phyloP scores from a whole-genome alignment of 140 eudicot species.

The Stevia rebaudiana region DNA sequence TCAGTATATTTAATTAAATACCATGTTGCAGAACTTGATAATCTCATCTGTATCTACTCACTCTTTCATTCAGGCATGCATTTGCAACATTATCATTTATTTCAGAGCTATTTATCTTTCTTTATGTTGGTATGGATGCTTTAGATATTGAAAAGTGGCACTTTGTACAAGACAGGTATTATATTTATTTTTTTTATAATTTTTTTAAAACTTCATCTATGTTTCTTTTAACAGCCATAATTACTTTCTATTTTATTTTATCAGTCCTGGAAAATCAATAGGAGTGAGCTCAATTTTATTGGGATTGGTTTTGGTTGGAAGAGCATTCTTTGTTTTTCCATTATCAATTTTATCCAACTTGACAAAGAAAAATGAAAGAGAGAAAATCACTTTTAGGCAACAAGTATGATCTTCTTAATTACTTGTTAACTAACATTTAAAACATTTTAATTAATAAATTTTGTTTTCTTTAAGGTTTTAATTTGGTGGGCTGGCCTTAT shows the following conservation, averaged over 20 bases:
- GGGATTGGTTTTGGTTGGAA: conserved; percentile 74
- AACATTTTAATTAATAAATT: background rate
- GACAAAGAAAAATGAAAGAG: conserved; percentile 49
- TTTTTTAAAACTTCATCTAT: background rate
- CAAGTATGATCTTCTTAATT: conserved; percentile 47
- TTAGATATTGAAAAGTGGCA: conserved; percentile 91
- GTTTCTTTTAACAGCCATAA: background rate
- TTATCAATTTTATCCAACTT: conserved; percentile 73
- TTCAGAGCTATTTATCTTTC: conserved; percentile 78
- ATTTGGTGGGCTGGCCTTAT: conserved; percentile 99
- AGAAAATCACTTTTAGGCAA: conserved; percentile 52
- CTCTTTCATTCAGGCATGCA: conserved; percentile 58
- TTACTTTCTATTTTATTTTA: background rate
- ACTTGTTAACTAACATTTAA: background rate
- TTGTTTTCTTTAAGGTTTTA: conserved; percentile 38
- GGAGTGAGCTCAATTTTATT: conserved; percentile 69
- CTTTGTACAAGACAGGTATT: conserved; percentile 68
- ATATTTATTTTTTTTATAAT: background rate
- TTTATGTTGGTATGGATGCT: conserved; percentile 98
- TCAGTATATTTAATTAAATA: background rate
- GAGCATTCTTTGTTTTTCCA: conserved; percentile 90
- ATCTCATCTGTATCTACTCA: conserved; percentile 3
- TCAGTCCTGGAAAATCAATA: conserved; percentile 72
- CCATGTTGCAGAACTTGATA: background rate
- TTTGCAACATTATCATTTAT: conserved; percentile 89